Evolutionary conservation across 2,329 filamentous ascomycete genomes (phyloP), one percentile per base, ranked within the genome.

Genomic region (Exophiala phaeomuriformis): DNA sequence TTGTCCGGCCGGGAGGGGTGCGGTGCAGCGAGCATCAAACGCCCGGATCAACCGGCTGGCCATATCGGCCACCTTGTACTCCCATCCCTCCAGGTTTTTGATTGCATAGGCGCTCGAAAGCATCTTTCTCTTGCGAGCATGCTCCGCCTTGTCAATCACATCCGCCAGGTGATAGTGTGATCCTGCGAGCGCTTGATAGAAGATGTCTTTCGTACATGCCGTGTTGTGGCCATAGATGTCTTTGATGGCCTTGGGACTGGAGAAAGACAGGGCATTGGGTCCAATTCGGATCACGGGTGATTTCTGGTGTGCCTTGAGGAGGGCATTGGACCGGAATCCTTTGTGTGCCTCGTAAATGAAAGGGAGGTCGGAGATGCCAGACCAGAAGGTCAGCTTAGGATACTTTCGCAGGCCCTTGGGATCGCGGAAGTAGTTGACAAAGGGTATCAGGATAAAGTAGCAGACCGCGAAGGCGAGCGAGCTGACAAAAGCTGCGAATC

Each of bases 221-320:
- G 69, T 68, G 19, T 59, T 63, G 48, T 72, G 68, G 29, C 69
- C 69, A 41, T 71, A 72, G 33, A 72, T 71, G 55, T 71, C 70
- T 33, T 64, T 63, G 45, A 64, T 61, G 3, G 53, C 53, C 9
- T 37, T n/a, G 3, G 33, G 10, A 12, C 44, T 44, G 1, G 32
- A 28, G 19, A 48, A 52, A 8, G 48, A 52, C 7, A 55, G 49
- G 4, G 53, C 39, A 35, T 51, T 55, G 3, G 53, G 53, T 29
- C 47, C 52, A 3, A 35, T 50, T 5, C 52, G 47, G 35, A 54
- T 49, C 32, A 54, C 52, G 19, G 52, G 47, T 69, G 88, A 76
- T 62, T 86, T 77, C n/a, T 76, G 75, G 66, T 93, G 88, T 0
- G 91, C 74, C 4, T 65, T 51, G n/a, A 29, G n/a, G 12, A 54